Evolutionary conservation across 192 early-diverging fungal genomes (phyloP).

Genomic region (Podila epigama): DNA sequence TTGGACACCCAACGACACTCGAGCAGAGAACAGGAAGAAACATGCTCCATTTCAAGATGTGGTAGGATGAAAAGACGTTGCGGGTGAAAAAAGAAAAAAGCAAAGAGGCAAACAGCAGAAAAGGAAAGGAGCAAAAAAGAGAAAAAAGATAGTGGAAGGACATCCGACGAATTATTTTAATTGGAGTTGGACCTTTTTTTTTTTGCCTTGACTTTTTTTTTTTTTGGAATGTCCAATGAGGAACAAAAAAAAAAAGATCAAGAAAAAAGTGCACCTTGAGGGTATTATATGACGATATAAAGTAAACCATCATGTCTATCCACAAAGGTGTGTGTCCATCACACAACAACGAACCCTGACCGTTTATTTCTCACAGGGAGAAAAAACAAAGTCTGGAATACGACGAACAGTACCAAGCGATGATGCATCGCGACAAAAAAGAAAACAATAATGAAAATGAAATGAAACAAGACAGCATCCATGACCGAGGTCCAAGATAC

Average conservation of each 20-base stretch:
- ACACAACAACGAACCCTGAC: constrained; percentile 54
- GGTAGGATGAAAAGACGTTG: too few species aligned
- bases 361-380: constrained; percentile 30
- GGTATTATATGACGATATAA: too few species aligned
- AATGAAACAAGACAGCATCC: constrained; percentile 5
- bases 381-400: constrained; percentile 48
- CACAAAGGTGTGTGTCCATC: constrained; percentile 16
- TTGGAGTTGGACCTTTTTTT: constrained; percentile 46
- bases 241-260: constrained; percentile 9
- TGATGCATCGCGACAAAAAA: neutral
- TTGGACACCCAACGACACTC: too few species aligned
- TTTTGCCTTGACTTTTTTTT: neutral
- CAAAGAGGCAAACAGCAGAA: neutral
- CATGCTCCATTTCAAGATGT: too few species aligned
- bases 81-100: neutral
- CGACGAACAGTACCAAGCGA: constrained; percentile 12
- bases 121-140: neutral
- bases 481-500: neutral
- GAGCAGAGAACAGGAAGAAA: too few species aligned
- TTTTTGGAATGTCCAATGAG: neutral
- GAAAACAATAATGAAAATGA: neutral
- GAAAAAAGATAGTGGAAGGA: constrained; percentile 9
- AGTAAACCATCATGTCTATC: too few species aligned
- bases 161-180: constrained; percentile 60
- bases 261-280: constrained; percentile 1